A percentile compares a stretch with the other conserved stretches of the same genome.
Conservation (phyloP, 1,284 basidiomycete genomes). For the Mycena citricolor region DNA sequence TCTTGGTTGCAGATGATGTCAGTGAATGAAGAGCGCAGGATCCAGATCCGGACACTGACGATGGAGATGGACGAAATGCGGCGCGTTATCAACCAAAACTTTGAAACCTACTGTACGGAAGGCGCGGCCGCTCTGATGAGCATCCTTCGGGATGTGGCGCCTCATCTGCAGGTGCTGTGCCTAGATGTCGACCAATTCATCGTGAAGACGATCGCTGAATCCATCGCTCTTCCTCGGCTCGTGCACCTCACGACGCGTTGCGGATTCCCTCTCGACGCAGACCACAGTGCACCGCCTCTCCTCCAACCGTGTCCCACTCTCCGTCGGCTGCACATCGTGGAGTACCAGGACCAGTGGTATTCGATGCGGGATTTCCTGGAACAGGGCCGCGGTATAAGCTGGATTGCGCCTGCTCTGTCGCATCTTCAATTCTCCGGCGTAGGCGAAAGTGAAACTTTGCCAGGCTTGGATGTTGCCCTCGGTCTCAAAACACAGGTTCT, state of each 20-base stretch:
- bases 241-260: conserved; percentile 10
- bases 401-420: too few relatives aligned
- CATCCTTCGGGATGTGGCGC: conserved; percentile 4
- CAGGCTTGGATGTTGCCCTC: too few relatives aligned
- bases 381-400: too few relatives aligned
- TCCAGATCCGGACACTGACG: too few relatives aligned
- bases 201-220: not conserved
- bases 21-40: too few relatives aligned
- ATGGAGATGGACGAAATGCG: too few relatives aligned
- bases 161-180: conserved; percentile 11
- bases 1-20: too few relatives aligned
- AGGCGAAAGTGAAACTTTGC: too few relatives aligned
- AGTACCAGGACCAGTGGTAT: not conserved
- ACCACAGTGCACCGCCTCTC: not conserved
- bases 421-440: too few relatives aligned
- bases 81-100: too few relatives aligned
- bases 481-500: too few relatives aligned
- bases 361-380: conserved; percentile 1
- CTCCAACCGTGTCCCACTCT: conserved; percentile 8
- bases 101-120: too few relatives aligned
- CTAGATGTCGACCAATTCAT: conserved; percentile 5
- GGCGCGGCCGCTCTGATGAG: conserved; percentile 3
- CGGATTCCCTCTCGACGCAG: conserved; percentile 10
- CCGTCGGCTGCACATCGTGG: conserved; percentile 10
- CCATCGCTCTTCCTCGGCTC: conserved; percentile 4